phyloP scores from a whole-genome alignment of 1,139 yeast genomes.

The Diutina neorugosa region DNA sequence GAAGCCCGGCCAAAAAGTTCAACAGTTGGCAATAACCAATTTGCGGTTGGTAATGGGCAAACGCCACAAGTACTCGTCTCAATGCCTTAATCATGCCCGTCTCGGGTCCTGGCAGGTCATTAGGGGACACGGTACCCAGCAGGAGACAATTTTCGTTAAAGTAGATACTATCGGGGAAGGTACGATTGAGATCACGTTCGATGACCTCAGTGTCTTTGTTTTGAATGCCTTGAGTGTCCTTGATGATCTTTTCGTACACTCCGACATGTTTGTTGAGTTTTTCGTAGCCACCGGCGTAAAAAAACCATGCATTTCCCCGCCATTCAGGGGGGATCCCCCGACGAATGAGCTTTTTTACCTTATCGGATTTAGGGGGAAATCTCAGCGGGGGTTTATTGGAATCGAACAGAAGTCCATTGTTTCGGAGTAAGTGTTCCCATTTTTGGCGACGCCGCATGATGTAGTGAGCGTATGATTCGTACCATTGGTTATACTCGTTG shows the following conservation, averaged over 20 bases:
- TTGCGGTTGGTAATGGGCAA: slow-evolving; percentile 76
- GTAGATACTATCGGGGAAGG: slow-evolving; percentile 85
- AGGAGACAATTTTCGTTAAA: slow-evolving; percentile 21
- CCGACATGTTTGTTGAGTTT: slow-evolving; percentile 57
- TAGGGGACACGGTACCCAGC: slow-evolving; percentile 5
- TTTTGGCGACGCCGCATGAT: slow-evolving; percentile 52
- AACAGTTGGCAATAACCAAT: slow-evolving; percentile 94
- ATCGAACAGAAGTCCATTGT: slow-evolving; percentile 46
- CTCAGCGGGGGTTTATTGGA: slow-evolving; percentile 27
- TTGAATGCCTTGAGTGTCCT: slow-evolving; percentile 35
- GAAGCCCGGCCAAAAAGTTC: slow-evolving; percentile 79
- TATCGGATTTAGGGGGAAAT: slow-evolving; percentile 79
- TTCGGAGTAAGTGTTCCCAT: slow-evolving; percentile 59
- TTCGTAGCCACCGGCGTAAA: slow-evolving; percentile 86
- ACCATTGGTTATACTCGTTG: slow-evolving; percentile 65
- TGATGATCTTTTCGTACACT: slow-evolving; percentile 55
- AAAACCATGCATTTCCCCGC: slow-evolving; percentile 97
- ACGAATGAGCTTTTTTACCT: slow-evolving; percentile 69
- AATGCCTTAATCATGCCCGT: slow-evolving; percentile 57
- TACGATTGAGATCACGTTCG: slow-evolving; percentile 83
- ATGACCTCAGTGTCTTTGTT: slow-evolving; percentile 82
- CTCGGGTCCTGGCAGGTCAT: slow-evolving; percentile 19
- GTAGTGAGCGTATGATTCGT: slow-evolving; percentile 52
- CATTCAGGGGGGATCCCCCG: slow-evolving; percentile 95
- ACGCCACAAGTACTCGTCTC: slow-evolving; percentile 72